Base-by-base conservation (phyloP, 371 early-diverging fungal genomes). In the Dichotomocladium elegans region DNA sequence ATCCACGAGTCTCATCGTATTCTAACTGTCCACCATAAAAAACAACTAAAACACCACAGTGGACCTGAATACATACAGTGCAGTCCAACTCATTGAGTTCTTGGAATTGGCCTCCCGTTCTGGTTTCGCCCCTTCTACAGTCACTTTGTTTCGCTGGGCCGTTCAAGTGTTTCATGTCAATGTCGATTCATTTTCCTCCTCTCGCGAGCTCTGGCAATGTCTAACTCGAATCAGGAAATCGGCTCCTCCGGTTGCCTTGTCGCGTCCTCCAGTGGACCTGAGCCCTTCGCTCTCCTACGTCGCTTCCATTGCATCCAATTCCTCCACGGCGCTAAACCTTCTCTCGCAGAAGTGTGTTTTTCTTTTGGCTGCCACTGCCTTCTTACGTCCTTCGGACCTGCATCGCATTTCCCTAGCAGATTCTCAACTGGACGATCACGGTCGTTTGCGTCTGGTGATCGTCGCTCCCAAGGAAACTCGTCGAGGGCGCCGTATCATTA, bases 391-490 rank as follows among this genome's bases (percentile, higher is more conserved):
- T 6, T 46, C 54, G 7, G 54, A 54, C 26, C 37, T 54, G 2
- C 37, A 54, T 34, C 2, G 46, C 17, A 54, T 46, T 7, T 12
- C 17, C 5, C 41, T 40, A 19, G 21, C 44, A 37, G 8, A 21
- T 21, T 44, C 28, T 44, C 15, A 21, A 2, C 15, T 43, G 2
- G 54, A 46, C 15, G 34, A 14, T 11, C 10, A 46, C 8, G 25
- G 28, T n/a, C 34, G 34, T 17, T 25, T 44, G 25, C 17, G 4
- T 27, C 24, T 54, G 35, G 3, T 5, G 12, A 84, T 88, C 57
- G 61, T 72, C 37, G 83, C 80, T 41, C 81, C 86, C 57, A 66
- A 54, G 26, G 54, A 54, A 27, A 28, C 34, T 9, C 37, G 47
- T 47, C 2, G 28, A 1, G 26, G 35, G 14, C 54, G 27, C 11